These are phyloP conservation scores for Alternaria angustiovoidea DNA, from an alignment of 2,329 filamentous ascomycete species.

Conservation along the genomic window DNA sequence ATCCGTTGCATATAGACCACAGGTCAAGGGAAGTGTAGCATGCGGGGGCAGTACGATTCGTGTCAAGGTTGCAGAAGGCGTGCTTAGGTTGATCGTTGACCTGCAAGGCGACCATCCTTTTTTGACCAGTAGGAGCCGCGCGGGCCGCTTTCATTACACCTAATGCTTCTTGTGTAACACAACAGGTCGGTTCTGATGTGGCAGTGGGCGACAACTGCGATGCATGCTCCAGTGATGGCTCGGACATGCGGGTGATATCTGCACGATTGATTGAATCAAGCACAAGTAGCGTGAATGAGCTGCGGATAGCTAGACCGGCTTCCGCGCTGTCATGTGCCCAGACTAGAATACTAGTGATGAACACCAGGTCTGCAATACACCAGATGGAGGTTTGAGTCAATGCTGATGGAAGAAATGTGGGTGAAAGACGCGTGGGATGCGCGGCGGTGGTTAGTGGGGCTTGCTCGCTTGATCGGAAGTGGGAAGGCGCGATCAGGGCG, in stretches of 20 bases:
- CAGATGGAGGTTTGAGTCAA: slow-evolving; percentile 15
- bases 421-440: slow-evolving; percentile 13
- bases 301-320: slow-evolving; percentile 27
- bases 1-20: slow-evolving; percentile 37
- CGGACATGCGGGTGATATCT: slow-evolving; percentile 50
- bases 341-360: slow-evolving; percentile 1
- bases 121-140: slow-evolving; percentile 23
- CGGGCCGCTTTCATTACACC: slow-evolving; percentile 38
- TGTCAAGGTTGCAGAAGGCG: slow-evolving; percentile 41
- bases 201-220: slow-evolving; percentile 34
- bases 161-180: slow-evolving; percentile 47
- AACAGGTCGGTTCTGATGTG: slow-evolving; percentile 28
- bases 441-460: slow-evolving; percentile 9
- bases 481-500: slow-evolving; percentile 35
- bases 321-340: slow-evolving; percentile 20
- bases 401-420: neutral
- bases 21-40: slow-evolving; percentile 35
- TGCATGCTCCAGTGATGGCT: slow-evolving; percentile 44
- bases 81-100: slow-evolving; percentile 38
- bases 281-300: slow-evolving; percentile 36
- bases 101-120: slow-evolving; percentile 32
- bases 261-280: slow-evolving; percentile 43
- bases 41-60: slow-evolving; percentile 42
- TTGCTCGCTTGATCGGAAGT: slow-evolving; percentile 34
- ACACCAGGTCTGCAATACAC: slow-evolving; percentile 11